These are phyloP conservation scores for Xylaria sp. DNA, from an alignment of 2,329 filamentous ascomycete species.

Conservation along the genomic window DNA sequence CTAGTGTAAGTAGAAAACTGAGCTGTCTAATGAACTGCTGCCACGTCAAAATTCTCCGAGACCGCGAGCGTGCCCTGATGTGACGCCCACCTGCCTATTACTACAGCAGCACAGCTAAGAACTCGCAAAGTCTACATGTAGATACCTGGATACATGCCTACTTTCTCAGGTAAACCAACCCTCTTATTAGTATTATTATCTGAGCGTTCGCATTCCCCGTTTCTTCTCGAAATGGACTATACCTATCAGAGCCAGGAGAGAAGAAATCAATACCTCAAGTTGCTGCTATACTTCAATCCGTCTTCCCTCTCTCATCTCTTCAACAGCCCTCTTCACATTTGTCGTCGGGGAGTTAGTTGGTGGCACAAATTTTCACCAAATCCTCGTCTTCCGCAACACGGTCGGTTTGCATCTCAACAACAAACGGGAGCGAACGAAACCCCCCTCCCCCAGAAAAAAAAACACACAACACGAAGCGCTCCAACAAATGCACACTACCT, in stretches of 20 bases:
- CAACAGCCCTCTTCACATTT: neutral
- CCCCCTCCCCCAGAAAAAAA: too few species aligned
- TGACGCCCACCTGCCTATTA: slow-evolving; percentile 36
- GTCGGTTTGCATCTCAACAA: slow-evolving; percentile 3
- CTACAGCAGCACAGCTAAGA: slow-evolving; percentile 8
- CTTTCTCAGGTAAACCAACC: neutral
- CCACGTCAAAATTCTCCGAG: slow-evolving; percentile 50
- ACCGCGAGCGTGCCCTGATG: slow-evolving; percentile 33
- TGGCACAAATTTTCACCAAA: neutral
- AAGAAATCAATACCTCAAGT: neutral
- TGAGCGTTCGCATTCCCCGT: neutral
- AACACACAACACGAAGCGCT: slow-evolving; percentile 13
- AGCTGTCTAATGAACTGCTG: slow-evolving; percentile 47
- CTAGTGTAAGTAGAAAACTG: neutral
- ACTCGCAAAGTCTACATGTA: neutral
- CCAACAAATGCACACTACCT: slow-evolving; percentile 22
- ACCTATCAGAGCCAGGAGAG: neutral
- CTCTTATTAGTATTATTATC: neutral
- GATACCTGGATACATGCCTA: neutral
- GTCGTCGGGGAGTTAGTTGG: neutral
- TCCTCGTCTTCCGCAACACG: neutral
- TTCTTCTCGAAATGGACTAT: neutral
- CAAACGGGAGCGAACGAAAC: neutral
- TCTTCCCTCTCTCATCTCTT: neutral
- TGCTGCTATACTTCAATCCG: neutral